A percentile compares a stretch with the other conserved stretches of the same genome.
Evolutionary conservation across 2,329 filamentous ascomycete genomes (phyloP).

Genomic region (Colletotrichum caudatum): DNA sequence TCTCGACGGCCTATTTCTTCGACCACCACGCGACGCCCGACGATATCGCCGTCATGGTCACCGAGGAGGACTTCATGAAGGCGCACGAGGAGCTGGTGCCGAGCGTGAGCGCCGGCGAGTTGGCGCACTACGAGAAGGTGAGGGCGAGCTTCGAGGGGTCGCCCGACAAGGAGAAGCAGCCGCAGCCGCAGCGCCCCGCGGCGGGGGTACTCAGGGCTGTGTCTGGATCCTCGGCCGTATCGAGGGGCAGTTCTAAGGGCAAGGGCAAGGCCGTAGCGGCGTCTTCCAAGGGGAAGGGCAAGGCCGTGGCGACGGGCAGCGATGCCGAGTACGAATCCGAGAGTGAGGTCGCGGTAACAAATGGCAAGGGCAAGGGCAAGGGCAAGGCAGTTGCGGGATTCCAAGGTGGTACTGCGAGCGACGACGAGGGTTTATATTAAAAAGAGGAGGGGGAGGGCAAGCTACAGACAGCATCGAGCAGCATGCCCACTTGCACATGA

Average conservation of each 20-base stretch:
- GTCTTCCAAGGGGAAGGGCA: conserved; percentile 55
- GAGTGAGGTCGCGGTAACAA: conserved; percentile 48
- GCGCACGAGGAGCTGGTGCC: conserved; percentile 91
- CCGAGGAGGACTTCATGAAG: conserved; percentile 85
- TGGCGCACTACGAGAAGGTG: conserved; percentile 90
- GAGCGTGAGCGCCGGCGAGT: conserved; percentile 90
- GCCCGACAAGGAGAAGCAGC: conserved; percentile 59
- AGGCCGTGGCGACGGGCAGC: conserved; percentile 50
- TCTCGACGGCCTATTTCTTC: conserved; percentile 94
- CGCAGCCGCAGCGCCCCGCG: conserved; percentile 39
- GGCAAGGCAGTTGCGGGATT: conserved; percentile 67
- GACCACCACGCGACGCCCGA: conserved; percentile 87
- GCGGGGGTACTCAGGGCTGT: conserved; percentile 41
- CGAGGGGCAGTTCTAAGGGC: conserved; percentile 48
- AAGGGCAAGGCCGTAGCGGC: conserved; percentile 52
- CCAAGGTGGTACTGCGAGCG: conserved; percentile 65
- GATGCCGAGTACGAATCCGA: conserved; percentile 51
- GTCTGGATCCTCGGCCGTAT: conserved; percentile 47
- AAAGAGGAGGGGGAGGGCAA: background rate
- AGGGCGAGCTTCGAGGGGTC: conserved; percentile 83
- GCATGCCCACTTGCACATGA: background rate
- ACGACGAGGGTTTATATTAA: conserved; percentile 69
- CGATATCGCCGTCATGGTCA: conserved; percentile 89
- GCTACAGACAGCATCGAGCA: background rate
- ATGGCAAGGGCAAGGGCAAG: conserved; percentile 62